Base-by-base conservation (phyloP, 495 filamentous ascomycete species). In the Penicillium steckii region DNA sequence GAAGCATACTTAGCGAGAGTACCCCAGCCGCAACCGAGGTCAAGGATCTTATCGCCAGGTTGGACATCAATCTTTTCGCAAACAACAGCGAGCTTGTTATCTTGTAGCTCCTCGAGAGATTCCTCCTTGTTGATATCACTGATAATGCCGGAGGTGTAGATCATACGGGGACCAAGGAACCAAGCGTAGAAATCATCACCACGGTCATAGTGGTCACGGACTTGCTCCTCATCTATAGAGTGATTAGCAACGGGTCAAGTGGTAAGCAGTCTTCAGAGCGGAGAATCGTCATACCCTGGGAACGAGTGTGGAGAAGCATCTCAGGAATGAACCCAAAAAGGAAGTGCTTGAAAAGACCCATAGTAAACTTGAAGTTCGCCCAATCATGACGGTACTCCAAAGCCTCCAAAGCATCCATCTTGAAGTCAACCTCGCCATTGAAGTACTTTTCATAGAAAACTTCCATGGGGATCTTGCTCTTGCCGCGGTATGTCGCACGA, bases 401-500 rank as follows among this genome's bases (percentile, higher is more conserved):
- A 35, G 88, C 74, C 56, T 93, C 90, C 55, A 95, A 77, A 51
- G 73, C 77, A 64, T 95, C 90, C 46, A 88, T 89, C 62, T 91
- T 94, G 77, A 94, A 90, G 57, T 90, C 86, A 51, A 92, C 90
- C 43, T 89, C 80, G 46, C 87, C 86, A 60, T 89, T 85, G 65
- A 94, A 91, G 76, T 92, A 94, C 86, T 85, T 91, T 69, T 94
- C 88, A 54, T 90, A 81, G 75, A 95, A 95, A 38, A 87, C 91
- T 73, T 89, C 81, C 79, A 94, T 84, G 44, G 90, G 86, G 53
- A 95, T 91, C 72, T 87, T 90, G 74, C 79, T 89, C 61, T 75
- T 76, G 68, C 90, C 90, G 61, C 78, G 73, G 74, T 89, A 95
- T 69, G 84, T 89, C 52, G 77, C 68, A 58, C 79, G 71, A 68